Base-by-base conservation (phyloP, 495 filamentous ascomycete genomes). In the Bombardia bombarda region DNA sequence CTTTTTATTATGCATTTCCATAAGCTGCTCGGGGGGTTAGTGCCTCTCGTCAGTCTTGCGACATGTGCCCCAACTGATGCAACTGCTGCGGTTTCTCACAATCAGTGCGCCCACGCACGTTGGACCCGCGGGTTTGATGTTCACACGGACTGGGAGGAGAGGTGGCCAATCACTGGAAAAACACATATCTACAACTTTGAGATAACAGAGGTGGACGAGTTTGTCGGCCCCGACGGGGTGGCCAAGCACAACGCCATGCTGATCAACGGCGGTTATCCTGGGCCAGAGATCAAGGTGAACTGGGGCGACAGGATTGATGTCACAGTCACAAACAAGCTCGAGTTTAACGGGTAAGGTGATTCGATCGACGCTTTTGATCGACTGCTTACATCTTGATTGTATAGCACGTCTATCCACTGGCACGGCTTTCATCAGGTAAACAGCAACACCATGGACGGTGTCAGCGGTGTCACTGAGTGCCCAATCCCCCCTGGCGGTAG, bases 391-490 rank as follows among this genome's bases (percentile, higher is more conserved):
- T n/a, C n/a, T n/a, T n/a, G n/a, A n/a, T n/a, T n/a, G n/a, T 32
- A 23, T 23, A 42, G 40, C 5, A 42, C 40, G 18, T 42, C 40
- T 13, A 35, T 42, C 12, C 40, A 34, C 55, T 78, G 70, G 60
- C 77, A 80, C 51, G 77, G 75, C 20, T 50, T 79, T 3, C 49
- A 59, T 0, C 62, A 66, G 49, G 38, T 62, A 23, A 53, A 60
- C 46, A 56, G 36, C 33, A 65, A 65, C 47, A 51, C 47, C 38
- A 30, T 50, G 9, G 61, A 65, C 39, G 75, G 75, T 19, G 66
- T 71, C 32, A 66, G 64, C 14, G 65, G 66, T 3, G 62, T 76
- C 7, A 60, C 63, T 7, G 69, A 77, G 47, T 75, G 72, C 45
- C 73, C 72, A 0, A 66, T 74, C 31, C 56, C 66, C 4, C 73